Evolutionary conservation across 768 basidiomycete species (phyloP).

Genomic region (Guyanaporus albipodus): DNA sequence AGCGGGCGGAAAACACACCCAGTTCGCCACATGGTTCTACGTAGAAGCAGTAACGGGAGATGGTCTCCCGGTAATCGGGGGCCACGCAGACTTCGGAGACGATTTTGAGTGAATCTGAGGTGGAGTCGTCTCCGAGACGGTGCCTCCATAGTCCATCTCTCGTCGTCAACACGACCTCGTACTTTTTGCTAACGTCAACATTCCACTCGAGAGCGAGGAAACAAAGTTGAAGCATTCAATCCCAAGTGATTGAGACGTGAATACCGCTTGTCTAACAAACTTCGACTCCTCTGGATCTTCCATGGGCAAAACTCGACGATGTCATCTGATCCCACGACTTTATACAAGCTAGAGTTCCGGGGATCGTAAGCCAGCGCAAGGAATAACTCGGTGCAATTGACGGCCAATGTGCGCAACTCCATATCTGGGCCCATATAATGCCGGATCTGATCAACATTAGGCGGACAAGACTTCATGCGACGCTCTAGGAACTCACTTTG

Average conservation of each 20-base stretch:
- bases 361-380: slow-evolving; percentile 21
- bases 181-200: slow-evolving; percentile 12
- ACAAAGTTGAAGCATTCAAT: not conserved
- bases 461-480: not conserved
- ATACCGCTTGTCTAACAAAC: slow-evolving; percentile 17
- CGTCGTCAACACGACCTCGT: slow-evolving; percentile 23
- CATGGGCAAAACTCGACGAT: slow-evolving; percentile 19
- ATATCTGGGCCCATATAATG: slow-evolving; percentile 19
- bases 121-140: slow-evolving; percentile 17
- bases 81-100: slow-evolving; percentile 22
- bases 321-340: slow-evolving; percentile 24
- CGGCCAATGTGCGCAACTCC: slow-evolving; percentile 16
- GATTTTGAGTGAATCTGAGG: slow-evolving; percentile 11
- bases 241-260: not conserved
- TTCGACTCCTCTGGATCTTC: slow-evolving; percentile 22
- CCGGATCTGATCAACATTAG: slow-evolving; percentile 7
- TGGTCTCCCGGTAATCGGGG: slow-evolving; percentile 15
- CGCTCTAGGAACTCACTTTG: slow-evolving; percentile 5
- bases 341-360: slow-evolving; percentile 20
- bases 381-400: slow-evolving; percentile 24
- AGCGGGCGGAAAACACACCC: not conserved
- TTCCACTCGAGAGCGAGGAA: slow-evolving; percentile 23
- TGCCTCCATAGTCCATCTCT: slow-evolving; percentile 26
- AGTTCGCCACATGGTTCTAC: slow-evolving; percentile 12
- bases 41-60: slow-evolving; percentile 19